phyloP scores from a whole-genome alignment of 2,329 filamentous ascomycete genomes.

The Colletotrichum eremochloae region DNA sequence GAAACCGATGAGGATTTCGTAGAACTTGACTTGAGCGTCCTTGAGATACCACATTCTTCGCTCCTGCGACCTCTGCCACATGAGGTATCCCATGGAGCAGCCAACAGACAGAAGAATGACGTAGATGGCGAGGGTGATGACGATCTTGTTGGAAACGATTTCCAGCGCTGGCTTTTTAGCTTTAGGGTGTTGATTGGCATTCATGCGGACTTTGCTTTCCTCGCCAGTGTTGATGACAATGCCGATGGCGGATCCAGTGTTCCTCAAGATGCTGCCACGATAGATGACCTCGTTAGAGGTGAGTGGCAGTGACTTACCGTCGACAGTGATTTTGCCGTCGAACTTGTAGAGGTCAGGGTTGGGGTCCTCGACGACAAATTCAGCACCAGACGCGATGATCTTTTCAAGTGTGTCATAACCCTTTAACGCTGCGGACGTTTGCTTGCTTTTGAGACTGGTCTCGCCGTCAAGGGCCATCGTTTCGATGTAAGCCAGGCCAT shows the following conservation, averaged over 20 bases:
- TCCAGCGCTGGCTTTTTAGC: constrained; percentile 88
- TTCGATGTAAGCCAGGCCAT: constrained; percentile 85
- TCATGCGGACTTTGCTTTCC: constrained; percentile 94
- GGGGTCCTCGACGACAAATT: constrained; percentile 81
- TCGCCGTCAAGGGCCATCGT: constrained; percentile 89
- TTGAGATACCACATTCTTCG: constrained; percentile 81
- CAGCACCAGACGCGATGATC: constrained; percentile 68
- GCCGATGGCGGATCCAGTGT: constrained; percentile 80
- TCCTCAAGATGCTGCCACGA: constrained; percentile 86
- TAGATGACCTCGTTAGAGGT: constrained; percentile 88
- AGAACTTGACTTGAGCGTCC: constrained; percentile 78
- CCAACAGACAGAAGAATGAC: constrained; percentile 84
- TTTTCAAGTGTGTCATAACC: constrained; percentile 67
- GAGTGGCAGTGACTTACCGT: constrained; percentile 73
- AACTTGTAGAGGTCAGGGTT: constrained; percentile 84
- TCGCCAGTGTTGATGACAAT: constrained; percentile 91
- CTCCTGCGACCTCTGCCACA: constrained; percentile 80
- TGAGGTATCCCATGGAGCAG: constrained; percentile 84
- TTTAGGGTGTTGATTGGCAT: constrained; percentile 87
- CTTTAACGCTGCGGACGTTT: constrained; percentile 72
- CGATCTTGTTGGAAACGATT: constrained; percentile 81
- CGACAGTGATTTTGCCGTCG: constrained; percentile 74
- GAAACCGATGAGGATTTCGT: constrained; percentile 88
- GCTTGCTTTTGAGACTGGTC: constrained; percentile 85
- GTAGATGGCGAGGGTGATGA: constrained; percentile 83